Base-by-base conservation (phyloP, 2,329 filamentous ascomycete species). In the Colletotrichum sp. region DNA sequence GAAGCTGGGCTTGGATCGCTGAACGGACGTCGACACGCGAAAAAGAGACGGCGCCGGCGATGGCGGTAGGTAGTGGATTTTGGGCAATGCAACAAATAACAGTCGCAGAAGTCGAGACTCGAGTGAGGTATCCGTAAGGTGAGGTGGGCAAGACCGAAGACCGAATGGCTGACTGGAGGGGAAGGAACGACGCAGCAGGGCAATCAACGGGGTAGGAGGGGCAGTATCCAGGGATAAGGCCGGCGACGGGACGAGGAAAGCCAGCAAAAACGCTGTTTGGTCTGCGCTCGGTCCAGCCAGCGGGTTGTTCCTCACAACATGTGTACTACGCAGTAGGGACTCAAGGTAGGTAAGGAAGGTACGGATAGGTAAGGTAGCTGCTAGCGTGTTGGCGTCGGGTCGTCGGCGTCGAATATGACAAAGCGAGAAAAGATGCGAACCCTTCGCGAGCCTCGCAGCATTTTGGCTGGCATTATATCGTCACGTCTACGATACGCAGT, bases 131-230 rank as follows among this genome's bases (percentile, higher is more conserved):
- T 49, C 44, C 44, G 44, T 21, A 21, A 21, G 44, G 44, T 49
- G 44, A n/a, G 44, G 44, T 49, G 18, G 44, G 44, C 44, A 21
- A 49, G 44, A 49, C 44, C 44, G 10, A 49, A 49, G 44, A 49
- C 44, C 44, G 72, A 65, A 12, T 49, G 44, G 44, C 44, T 65
- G 64, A 76, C 57, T 73, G 73, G 64, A 73, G 68, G 68, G 68
- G 63, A 12, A 30, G 28, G 34, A 57, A 67, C 64, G 69, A 73
- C 32, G 63, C 69, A 73, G 64, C 63, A 68, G 69, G 70, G 70
- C 73, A 73, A 65, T 73, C 70, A 68, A 73, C 39, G 59, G 73
- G 70, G 59, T 60, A 73, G 52, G 73, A 68, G 69, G 73, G 73
- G 70, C 59, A 57, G 4, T 26, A 44, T 64, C 60, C 73, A 72